Conservation (phyloP, 768 basidiomycete species). For the Amanita subjunquillea region DNA sequence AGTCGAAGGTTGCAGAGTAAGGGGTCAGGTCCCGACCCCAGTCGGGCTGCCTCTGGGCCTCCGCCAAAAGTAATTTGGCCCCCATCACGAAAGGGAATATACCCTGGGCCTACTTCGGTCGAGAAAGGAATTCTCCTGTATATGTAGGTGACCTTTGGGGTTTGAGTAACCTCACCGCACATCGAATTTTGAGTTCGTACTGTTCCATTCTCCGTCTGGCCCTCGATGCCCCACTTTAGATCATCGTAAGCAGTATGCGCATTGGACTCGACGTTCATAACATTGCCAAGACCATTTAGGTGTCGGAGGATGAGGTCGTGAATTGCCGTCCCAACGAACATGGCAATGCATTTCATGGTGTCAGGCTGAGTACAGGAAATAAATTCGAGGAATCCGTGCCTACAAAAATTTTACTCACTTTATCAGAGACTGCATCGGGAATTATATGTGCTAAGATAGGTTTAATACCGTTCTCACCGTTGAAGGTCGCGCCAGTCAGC, state of each 20-base stretch:
- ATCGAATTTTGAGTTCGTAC: constrained; percentile 3
- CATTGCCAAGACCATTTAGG: constrained; percentile 5
- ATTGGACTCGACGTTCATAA: constrained; percentile 6
- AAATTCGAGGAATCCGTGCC: not conserved
- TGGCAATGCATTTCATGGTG: constrained; percentile 5
- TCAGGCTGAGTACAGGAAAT: not conserved
- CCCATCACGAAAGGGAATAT: not conserved
- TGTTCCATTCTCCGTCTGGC: not conserved
- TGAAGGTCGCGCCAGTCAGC: not conserved
- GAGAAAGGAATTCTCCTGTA: constrained; percentile 5
- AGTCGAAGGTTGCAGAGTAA: constrained; percentile 15
- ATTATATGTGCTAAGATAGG: constrained; percentile 7
- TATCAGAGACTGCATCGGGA: constrained; percentile 3
- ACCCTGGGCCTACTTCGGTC: not conserved
- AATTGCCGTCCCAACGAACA: constrained; percentile 5
- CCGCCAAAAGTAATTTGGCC: constrained; percentile 10
- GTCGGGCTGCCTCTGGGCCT: constrained; percentile 9
- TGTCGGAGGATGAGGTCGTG: constrained; percentile 1
- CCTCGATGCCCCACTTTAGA: constrained; percentile 8
- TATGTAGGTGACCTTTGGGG: constrained; percentile 6
- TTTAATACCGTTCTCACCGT: not conserved
- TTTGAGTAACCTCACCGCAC: not conserved
- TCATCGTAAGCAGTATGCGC: constrained; percentile 5
- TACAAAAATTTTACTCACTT: not conserved
- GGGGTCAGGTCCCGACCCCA: constrained; percentile 11